A percentile compares a stretch with the other conserved stretches of the same genome.
Evolutionary conservation across 495 filamentous ascomycete species (phyloP).

Genomic region (Tuber umbilicatum): DNA sequence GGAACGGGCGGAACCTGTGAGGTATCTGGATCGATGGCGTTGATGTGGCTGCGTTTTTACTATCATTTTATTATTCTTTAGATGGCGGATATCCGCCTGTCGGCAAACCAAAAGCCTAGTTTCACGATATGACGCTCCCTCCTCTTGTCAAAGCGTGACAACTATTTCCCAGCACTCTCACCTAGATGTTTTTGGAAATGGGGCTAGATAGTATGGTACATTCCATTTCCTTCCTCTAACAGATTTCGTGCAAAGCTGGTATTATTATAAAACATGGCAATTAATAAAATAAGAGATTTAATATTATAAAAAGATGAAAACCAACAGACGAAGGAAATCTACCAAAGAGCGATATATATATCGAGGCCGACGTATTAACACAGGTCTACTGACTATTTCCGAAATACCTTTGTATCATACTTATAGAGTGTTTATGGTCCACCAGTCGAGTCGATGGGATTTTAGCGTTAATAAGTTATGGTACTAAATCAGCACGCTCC

Average conservation of each 20-base stretch:
- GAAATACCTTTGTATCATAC: not conserved
- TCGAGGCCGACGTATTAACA: not conserved
- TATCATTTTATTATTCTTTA: not conserved
- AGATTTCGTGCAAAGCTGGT: not conserved
- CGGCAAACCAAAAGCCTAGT: not conserved
- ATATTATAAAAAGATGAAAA: not conserved
- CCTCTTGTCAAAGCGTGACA: not conserved
- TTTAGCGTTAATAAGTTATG: not conserved
- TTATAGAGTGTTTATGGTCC: slow-evolving; percentile 16
- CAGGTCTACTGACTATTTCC: not conserved
- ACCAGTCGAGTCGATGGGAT: slow-evolving; percentile 19
- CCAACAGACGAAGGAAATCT: not conserved
- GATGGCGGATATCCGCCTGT: not conserved
- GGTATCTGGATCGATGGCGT: not conserved
- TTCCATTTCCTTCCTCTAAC: not conserved
- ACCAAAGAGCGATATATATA: not conserved
- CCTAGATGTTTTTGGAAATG: not conserved
- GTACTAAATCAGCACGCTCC: not conserved
- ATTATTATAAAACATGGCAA: not conserved
- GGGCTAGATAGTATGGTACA: not conserved
- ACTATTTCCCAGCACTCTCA: not conserved
- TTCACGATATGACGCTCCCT: not conserved
- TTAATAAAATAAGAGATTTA: not conserved
- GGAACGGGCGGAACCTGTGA: not conserved
- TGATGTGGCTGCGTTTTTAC: not conserved